Base-by-base conservation (phyloP, 805 yeast species). In the Spathaspora sp. region DNA sequence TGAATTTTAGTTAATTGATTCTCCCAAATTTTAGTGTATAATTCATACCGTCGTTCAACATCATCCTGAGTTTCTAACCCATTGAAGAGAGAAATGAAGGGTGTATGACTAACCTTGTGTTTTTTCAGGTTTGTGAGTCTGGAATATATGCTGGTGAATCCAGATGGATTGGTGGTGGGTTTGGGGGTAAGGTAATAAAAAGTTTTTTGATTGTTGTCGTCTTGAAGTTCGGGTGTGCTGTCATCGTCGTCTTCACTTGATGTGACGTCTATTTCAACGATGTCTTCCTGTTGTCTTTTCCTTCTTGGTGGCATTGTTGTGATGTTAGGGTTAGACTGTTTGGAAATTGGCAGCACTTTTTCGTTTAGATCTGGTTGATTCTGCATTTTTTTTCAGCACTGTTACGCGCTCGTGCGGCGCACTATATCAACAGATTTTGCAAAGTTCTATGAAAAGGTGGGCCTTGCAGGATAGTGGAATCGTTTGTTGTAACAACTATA, bases 131-230 rank as follows among this genome's bases (percentile, higher is more conserved):
- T 46, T 2, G 55, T 46, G 17, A 52, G 19, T 14, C 19, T 12
- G 10, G 44, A 46, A 18, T 42, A 44, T 29, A 32, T 18, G 2
- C 19, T 17, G 6, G 28, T 14, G 19, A 40, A 44, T 7, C 26
- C 18, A 5, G 45, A 17, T 14, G 7, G 20, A 3, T n/a, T 47
- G 46, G 42, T 43, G 31, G 43, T 44, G 5, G 35, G 8, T 11
- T 48, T 48, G 9, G 63, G 55, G 12, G 53, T 56, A 9, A 69
- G 44, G 47, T 67, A 59, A 56, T 73, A 73, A 55, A 68, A 73
- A 0, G 76, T 65, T 55, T 69, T 66, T 48, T 67, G 75, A 20
- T 57, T 49, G 50, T 65, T 59, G 19, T 55, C 57, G 45, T 48
- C 49, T 14, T 32, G 23, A 18, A 29, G 11, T 8, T 23, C 28